Conservation (phyloP, 2,329 filamentous ascomycete genomes). For the Fusarium sp. region DNA sequence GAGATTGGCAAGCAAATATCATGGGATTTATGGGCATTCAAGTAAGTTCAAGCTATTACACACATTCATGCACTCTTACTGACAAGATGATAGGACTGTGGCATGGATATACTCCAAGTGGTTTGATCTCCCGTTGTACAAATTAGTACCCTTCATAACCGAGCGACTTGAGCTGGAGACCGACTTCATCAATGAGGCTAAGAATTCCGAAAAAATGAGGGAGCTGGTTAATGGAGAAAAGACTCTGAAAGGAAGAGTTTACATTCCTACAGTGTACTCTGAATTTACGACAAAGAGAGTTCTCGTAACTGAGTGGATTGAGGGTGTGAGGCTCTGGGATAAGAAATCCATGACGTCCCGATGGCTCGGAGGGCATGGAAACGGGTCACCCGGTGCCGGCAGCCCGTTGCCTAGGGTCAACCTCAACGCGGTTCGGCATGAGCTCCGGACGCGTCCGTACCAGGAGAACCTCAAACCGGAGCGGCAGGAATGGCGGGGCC, state of each 20-base stretch:
- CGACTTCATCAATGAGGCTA: slow-evolving; percentile 91
- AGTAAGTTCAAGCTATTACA: slow-evolving; percentile 59
- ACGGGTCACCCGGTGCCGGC: slow-evolving; percentile 82
- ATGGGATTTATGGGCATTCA: slow-evolving; percentile 97
- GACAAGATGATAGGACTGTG: slow-evolving; percentile 67
- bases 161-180: slow-evolving; percentile 94
- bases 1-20: slow-evolving; percentile 91
- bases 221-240: slow-evolving; percentile 78
- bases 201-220: slow-evolving; percentile 87
- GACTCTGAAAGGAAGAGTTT: slow-evolving; percentile 79
- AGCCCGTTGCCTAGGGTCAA: slow-evolving; percentile 64
- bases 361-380: slow-evolving; percentile 81
- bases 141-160: slow-evolving; percentile 88
- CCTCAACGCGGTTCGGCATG: slow-evolving; percentile 55
- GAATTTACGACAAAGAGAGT: slow-evolving; percentile 85
- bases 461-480: slow-evolving; percentile 78
- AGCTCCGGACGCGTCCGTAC: slow-evolving; percentile 61
- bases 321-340: slow-evolving; percentile 92
- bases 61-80: slow-evolving; percentile 6
- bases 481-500: slow-evolving; percentile 80
- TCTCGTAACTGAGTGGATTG: slow-evolving; percentile 97
- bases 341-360: slow-evolving; percentile 79
- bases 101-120: slow-evolving; percentile 82
- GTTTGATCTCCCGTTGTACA: slow-evolving; percentile 94
- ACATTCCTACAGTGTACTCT: slow-evolving; percentile 84